Evolutionary conservation across 192 early-diverging fungal species (phyloP).

Genomic region (Podila horticola): DNA sequence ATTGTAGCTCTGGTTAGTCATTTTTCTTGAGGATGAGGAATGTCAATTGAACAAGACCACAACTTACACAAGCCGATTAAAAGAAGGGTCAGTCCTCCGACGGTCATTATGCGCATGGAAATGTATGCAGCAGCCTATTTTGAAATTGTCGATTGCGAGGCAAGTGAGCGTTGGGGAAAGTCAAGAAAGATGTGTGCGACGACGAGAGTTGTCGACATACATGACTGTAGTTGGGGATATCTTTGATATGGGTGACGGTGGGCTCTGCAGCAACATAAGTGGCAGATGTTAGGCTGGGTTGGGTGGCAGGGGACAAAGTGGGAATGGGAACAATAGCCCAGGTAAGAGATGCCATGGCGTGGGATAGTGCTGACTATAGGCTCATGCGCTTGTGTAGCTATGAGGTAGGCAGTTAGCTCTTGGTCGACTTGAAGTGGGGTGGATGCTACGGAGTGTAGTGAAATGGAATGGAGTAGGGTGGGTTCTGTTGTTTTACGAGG

Average conservation of each 20-base stretch:
- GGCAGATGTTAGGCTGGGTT: slow-evolving; percentile 7
- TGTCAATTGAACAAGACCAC: not conserved
- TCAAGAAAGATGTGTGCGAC: not conserved
- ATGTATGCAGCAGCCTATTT: slow-evolving; percentile 18
- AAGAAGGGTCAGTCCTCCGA: slow-evolving; percentile 25
- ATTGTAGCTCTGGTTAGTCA: not conserved
- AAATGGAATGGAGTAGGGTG: too few species aligned
- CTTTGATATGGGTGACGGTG: slow-evolving; percentile 9
- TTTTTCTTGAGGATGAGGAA: not conserved
- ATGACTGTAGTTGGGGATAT: not conserved
- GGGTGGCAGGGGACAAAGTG: not conserved
- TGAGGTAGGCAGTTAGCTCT: too few species aligned
- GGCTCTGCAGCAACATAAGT: slow-evolving; percentile 21
- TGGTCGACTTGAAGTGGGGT: too few species aligned
- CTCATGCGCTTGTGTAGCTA: too few species aligned
- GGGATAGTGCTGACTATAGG: not conserved
- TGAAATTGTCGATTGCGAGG: not conserved
- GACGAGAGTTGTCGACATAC: slow-evolving; percentile 2
- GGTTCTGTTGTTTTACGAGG: too few species aligned
- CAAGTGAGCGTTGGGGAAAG: not conserved
- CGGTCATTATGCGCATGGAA: slow-evolving; percentile 17
- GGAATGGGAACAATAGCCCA: not conserved
- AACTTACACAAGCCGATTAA: slow-evolving; percentile 24
- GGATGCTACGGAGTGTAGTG: too few species aligned
- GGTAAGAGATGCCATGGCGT: not conserved